phyloP scores from a whole-genome alignment of 148 eudicot species.

The Silene latifolia region DNA sequence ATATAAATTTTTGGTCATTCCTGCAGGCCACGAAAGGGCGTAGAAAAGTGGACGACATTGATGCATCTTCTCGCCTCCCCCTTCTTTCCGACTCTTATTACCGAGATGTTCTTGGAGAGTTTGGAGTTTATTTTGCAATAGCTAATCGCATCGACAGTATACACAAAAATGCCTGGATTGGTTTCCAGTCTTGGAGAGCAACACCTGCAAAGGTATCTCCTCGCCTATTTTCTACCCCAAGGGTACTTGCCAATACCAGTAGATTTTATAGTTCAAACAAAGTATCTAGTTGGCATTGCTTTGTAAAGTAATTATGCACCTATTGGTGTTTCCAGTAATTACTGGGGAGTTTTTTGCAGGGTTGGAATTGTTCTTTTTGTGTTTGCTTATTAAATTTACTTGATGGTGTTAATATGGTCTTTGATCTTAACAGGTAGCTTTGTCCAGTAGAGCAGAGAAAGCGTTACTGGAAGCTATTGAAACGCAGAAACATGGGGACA shows the following conservation, averaged over 20 bases:
- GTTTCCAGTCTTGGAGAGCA: slow-evolving; percentile 93
- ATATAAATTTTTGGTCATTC: no score
- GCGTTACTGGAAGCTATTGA: slow-evolving; percentile 61
- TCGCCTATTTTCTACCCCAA: background rate
- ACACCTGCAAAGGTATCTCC: background rate
- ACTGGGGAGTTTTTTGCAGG: no score
- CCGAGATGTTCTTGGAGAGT: slow-evolving; percentile 72
- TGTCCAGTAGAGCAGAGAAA: slow-evolving; percentile 69
- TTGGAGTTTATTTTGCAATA: slow-evolving; percentile 81
- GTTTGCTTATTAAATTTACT: no score
- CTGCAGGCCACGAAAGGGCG: slow-evolving; percentile 62
- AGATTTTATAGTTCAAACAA: background rate
- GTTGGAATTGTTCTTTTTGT: no score
- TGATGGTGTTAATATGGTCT: no score
- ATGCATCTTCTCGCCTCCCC: slow-evolving; percentile 85
- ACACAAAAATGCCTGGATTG: slow-evolving; percentile 96
- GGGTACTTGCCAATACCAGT: background rate
- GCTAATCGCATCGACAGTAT: slow-evolving; percentile 75
- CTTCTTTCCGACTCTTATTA: slow-evolving; percentile 62
- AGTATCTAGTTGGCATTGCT: no score
- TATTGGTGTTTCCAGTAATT: no score
- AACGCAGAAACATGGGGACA: slow-evolving; percentile 58
- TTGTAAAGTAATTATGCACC: no score
- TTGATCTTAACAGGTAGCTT: slow-evolving; percentile 38
- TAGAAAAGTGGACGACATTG: slow-evolving; percentile 76